These are phyloP conservation scores for Yamadazyma aaseri DNA, from an alignment of 1,139 yeast species.

Conservation along the genomic window DNA sequence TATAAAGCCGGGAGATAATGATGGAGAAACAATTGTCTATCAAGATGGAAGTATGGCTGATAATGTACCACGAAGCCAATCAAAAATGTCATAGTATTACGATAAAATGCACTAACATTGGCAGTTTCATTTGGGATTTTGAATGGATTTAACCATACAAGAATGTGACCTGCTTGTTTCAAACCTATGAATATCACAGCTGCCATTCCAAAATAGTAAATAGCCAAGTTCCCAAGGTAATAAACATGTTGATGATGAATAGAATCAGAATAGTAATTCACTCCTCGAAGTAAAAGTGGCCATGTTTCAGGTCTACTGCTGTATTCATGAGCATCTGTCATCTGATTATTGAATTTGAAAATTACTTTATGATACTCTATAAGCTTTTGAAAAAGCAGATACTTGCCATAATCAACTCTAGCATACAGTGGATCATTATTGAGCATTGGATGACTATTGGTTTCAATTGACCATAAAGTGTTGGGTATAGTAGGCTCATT, in stretches of 20 bases:
- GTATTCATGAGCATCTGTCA: conserved; percentile 27
- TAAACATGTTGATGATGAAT: too few species aligned
- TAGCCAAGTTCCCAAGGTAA: conserved; percentile 35
- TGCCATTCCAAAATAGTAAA: conserved; percentile 29
- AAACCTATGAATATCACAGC: conserved; percentile 20
- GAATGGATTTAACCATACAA: conserved; percentile 37
- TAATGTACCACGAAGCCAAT: conserved; percentile 39
- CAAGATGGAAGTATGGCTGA: conserved; percentile 33
- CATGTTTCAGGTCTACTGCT: conserved; percentile 37
- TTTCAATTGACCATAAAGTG: conserved; percentile 66
- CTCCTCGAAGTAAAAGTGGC: conserved; percentile 39
- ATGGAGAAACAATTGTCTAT: conserved; percentile 35
- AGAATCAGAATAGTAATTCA: conserved; percentile 29
- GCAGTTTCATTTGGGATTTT: conserved; percentile 16
- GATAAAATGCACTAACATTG: conserved; percentile 19
- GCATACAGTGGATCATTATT: conserved; percentile 28
- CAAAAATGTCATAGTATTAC: conserved; percentile 24
- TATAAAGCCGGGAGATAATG: conserved; percentile 40
- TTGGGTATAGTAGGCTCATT: conserved; percentile 58
- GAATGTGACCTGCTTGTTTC: conserved; percentile 20
- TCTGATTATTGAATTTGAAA: conserved; percentile 27
- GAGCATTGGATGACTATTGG: conserved; percentile 52
- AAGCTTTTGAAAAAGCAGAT: conserved; percentile 29
- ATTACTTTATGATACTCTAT: conserved; percentile 37
- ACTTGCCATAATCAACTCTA: conserved; percentile 24